phyloP scores from a whole-genome alignment of 2,329 filamentous ascomycete species.

The Aspergillus jensenii region DNA sequence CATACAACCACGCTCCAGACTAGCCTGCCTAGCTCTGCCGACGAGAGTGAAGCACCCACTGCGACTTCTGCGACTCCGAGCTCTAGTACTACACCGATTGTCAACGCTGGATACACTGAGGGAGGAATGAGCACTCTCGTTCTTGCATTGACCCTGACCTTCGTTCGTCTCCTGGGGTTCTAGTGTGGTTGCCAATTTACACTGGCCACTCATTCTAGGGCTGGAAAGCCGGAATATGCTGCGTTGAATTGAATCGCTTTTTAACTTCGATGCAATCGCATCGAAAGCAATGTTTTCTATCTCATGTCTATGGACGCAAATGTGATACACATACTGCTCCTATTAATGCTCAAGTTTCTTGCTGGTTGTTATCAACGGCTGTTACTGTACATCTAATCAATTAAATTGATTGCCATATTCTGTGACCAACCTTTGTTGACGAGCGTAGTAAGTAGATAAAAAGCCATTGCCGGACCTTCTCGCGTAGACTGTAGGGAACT shows the following conservation, averaged over 20 bases:
- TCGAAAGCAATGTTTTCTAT: background rate
- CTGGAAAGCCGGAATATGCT: background rate
- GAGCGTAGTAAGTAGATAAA: background rate
- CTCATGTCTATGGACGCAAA: background rate
- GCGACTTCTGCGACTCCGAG: background rate
- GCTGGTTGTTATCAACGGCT: slow-evolving; percentile 4
- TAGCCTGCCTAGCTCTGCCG: background rate
- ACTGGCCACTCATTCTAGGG: background rate
- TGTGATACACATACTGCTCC: background rate
- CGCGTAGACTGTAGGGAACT: no score
- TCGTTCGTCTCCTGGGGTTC: background rate
- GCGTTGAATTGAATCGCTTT: background rate
- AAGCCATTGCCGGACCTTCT: background rate
- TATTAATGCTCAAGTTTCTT: background rate
- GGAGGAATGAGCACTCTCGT: background rate
- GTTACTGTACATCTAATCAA: slow-evolving; percentile 1
- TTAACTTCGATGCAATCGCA: background rate
- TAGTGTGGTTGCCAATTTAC: background rate
- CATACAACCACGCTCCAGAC: slow-evolving; percentile 4
- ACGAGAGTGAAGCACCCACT: background rate
- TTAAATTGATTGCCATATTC: background rate
- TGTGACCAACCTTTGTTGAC: slow-evolving; percentile 6
- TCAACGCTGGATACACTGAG: background rate
- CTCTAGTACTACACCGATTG: background rate
- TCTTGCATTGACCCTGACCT: slow-evolving; percentile 4